Evolutionary conservation across 495 filamentous ascomycete species (phyloP), one percentile per base, ranked within the genome.

Genomic region (Tetracladium marchalianum): DNA sequence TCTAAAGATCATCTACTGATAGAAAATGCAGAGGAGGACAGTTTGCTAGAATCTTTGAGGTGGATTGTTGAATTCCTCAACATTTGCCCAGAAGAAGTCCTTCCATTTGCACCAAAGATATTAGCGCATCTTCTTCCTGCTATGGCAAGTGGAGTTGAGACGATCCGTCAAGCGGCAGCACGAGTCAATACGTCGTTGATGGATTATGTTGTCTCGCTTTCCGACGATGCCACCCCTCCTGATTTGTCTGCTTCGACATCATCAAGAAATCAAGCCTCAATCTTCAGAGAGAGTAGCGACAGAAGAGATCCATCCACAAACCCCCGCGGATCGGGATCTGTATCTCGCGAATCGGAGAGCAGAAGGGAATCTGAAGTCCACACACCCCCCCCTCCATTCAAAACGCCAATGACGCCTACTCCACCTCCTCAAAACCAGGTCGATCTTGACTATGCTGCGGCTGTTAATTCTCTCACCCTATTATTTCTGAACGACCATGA

Each of bases 11-110:
- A 56, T 60, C 44, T 53, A 36, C 55, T 24, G 35, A 48, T 24
- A 7, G 22, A 27, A 27, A 27, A 3, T 27, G 22, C 22, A 81
- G 90, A 95, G 54, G 87, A 96, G 62, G 85, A 95, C 54, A 85
- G 92, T 45, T 78, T 94, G 54, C 69, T 95, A 36, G 92, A 90
- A 39, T 86, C 92, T 10, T 70, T 99, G 15, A 79, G 88, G 35
- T 99, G 93, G 93, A 87, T 96, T 53, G 90, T 95, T 49, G 82
- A 81, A 37, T 96, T 99, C 58, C 87, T 99, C 51, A 90, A 95
- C 35, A 95, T 99, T 38, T 95, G 87, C 52, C 90, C 92, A 4
- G 93, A 95, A 60, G 93, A 97, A 52, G 90, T 99, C n/a, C 73
- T 99, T 32, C 82, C 82, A 1, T 97, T 97, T 61, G 89, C 94